Base-by-base conservation (phyloP, 2,329 filamentous ascomycete genomes). In the Dothistroma pini region DNA sequence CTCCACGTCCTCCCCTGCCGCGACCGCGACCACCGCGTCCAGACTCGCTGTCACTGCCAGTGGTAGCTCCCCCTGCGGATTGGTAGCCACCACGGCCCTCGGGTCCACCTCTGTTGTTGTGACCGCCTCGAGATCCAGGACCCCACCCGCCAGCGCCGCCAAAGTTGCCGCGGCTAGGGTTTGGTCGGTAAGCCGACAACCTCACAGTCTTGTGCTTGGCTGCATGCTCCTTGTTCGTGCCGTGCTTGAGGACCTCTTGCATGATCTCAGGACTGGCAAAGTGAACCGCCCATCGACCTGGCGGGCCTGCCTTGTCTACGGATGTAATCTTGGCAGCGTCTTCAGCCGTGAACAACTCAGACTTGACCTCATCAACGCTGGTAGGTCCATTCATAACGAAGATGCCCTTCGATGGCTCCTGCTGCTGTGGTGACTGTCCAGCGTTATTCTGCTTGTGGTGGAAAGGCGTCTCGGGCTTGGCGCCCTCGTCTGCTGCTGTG, bases 231-330 rank as follows among this genome's bases (percentile, higher is more conserved):
- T 93, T 93, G 69, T 88, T 83, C 5, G 91, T 85, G 61, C 96
- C 82, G 66, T 86, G 87, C 48, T 86, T 84, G 71, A 96, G 83
- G 35, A 92, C 91, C 35, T 83, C 85, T 69, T 93, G 90, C 71
- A 93, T 90, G 54, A 96, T 90, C 68, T 96, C 89, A 2, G 81
- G 73, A 2, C 83, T 90, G 73, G 88, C 86, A 79, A 97, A 97
- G 67, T 93, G 88, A 29, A 91, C 91, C 54, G 96, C 90, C 78
- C 89, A 93, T 79, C 91, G 91, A 63, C 86, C 86, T 71, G 86
- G 86, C 12, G n/a, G 25, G 81, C 87, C 90, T 80, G 87, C 90
- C 77, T 91, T 93, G 71, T 81, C 80, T 59, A 85, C 76, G 70
- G 80, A 81, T 58, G 85, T 76, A 66, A 97, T 91, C 79, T 96